These are phyloP conservation scores for Chlorella sp. DNA, from an alignment of 139 green algal species.

Conservation along the genomic window DNA sequence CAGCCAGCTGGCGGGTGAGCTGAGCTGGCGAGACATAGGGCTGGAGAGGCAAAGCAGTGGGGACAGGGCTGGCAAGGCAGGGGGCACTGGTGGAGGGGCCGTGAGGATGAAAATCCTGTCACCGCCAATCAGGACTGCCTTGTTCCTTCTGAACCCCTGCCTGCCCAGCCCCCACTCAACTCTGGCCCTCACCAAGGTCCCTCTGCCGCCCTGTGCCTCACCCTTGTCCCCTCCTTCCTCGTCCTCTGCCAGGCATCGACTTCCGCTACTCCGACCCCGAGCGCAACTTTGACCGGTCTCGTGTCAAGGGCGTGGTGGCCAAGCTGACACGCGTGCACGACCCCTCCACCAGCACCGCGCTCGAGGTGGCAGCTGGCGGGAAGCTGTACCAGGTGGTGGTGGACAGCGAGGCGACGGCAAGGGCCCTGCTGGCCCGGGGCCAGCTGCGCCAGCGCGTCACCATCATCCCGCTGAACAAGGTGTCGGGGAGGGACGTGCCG, in stretches of 20 bases:
- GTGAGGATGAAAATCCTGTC: no score
- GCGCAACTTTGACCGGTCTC: constrained; percentile 67
- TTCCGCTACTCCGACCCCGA: constrained; percentile 87
- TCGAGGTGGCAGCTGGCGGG: constrained; percentile 96
- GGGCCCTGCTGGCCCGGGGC: constrained; percentile 88
- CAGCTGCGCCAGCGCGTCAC: constrained; percentile 90
- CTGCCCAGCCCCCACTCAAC: not conserved
- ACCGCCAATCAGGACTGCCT: not conserved
- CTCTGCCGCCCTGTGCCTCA: not conserved
- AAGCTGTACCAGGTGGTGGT: constrained; percentile 95
- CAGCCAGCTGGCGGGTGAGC: constrained; percentile 61
- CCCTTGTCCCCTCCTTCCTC: not conserved
- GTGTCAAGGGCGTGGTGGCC: constrained; percentile 88
- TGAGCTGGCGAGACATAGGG: no score
- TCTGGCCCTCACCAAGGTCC: not conserved
- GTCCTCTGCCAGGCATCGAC: constrained; percentile 54
- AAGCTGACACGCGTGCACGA: constrained; percentile 85
- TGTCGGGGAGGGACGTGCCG: constrained; percentile 36
- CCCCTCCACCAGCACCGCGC: constrained; percentile 69
- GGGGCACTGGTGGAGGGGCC: no score
- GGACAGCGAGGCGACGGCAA: constrained; percentile 81
- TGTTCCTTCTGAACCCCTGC: not conserved
- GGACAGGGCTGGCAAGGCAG: no score
- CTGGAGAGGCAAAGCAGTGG: no score
- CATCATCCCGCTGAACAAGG: constrained; percentile 98